Base-by-base conservation (phyloP, 371 early-diverging fungal species). In the Syncephalastrum monosporum region DNA sequence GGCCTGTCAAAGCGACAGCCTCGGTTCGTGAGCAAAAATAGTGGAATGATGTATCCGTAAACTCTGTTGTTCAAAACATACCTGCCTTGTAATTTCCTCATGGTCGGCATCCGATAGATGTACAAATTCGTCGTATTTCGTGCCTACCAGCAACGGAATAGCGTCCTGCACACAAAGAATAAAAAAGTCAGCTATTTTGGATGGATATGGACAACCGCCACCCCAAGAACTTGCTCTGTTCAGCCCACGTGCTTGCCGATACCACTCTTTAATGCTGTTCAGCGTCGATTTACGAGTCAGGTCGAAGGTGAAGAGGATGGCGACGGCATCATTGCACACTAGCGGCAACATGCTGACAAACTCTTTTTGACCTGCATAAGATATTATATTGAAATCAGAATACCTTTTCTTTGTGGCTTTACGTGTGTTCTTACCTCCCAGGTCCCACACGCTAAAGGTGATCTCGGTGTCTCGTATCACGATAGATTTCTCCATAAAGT, bases 361-460 rank as follows among this genome's bases (percentile, higher is more conserved):
- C 69, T 97, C 96, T 17, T 91, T 89, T 75, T 95, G 87, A 25
- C 97, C 94, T 93, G 63, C 10, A 33, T 33, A 10, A 12, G 0
- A 33, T 33, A 27, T 42, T 29, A 27, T 14, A 27, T 14, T 3
- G 19, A 45, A 45, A 13, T 23, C 10, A 42, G 16, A 5, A 6
- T 16, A 21, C 29, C 59, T 56, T 69, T 42, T 12, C 27, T 49
- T 10, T 57, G 23, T 16, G 29, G 24, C 10, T 55, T 33, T 21
- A 21, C 21, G 48, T 10, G 19, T 42, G 23, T n/a, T 19, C 57
- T 65, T 75, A 84, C 97, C 99, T 60, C 99, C 99, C 52, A 99
- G 84, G 74, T 99, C 99, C 99, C 99, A 99, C 65, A 99, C 94
- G 67, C 95, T 95, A 69, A 99, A 96, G 24, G 98, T 99, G 52